phyloP scores from a whole-genome alignment of 2,329 filamentous ascomycete species.

The Hymenoscyphus linearis region DNA sequence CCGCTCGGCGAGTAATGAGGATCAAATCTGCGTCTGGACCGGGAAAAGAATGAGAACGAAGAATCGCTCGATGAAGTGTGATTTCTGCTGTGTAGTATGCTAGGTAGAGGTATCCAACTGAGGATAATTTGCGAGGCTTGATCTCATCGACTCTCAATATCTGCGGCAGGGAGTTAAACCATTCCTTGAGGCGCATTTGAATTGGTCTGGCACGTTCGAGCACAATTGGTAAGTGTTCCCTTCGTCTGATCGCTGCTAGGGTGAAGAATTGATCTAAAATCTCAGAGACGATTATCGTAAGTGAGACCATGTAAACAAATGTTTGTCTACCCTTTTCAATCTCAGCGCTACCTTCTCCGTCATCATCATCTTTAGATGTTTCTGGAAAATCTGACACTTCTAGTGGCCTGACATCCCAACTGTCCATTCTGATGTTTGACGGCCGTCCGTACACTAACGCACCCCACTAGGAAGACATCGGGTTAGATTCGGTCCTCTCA shows the following conservation, averaged over 20 bases:
- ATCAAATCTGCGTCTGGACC: background rate
- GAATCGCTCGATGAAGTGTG: background rate
- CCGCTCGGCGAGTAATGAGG: background rate
- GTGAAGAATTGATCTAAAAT: background rate
- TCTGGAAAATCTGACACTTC: background rate
- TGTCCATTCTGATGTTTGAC: background rate
- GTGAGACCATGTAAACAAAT: background rate
- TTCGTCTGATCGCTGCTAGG: background rate
- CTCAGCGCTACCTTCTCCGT: background rate
- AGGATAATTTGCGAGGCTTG: background rate
- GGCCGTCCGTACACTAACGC: background rate
- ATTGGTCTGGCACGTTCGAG: background rate
- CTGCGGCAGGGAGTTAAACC: background rate
- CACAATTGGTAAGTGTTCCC: background rate
- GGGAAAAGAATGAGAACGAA: background rate
- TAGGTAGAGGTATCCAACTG: background rate
- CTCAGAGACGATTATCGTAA: background rate
- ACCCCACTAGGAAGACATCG: background rate
- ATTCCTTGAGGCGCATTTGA: background rate
- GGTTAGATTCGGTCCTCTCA: background rate
- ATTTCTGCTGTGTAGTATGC: background rate
- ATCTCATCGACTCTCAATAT: background rate
- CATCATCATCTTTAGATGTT: background rate
- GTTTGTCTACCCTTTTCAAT: background rate
- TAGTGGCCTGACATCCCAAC: background rate